These are phyloP conservation scores for Globisporangium sylvaticum DNA, from an alignment of 352 stramenopile genomes.

Conservation along the genomic window DNA sequence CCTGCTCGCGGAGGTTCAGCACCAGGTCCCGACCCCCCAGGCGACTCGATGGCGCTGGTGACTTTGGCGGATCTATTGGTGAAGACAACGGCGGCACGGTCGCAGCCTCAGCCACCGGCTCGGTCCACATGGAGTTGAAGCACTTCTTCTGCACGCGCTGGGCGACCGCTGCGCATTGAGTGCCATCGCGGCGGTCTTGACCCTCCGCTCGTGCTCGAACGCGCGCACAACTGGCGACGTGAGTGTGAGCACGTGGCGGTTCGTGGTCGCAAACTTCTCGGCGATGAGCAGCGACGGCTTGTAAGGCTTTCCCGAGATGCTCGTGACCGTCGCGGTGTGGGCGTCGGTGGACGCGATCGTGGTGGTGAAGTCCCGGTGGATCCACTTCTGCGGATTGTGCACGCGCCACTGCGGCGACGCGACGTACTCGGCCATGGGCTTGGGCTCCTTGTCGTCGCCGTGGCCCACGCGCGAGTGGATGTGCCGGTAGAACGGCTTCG, in stretches of 20 bases:
- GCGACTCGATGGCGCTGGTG: background rate
- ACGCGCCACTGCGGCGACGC: conserved; percentile 51
- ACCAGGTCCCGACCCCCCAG: conserved; percentile 16
- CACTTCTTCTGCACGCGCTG: conserved; percentile 44
- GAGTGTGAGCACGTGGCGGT: conserved; percentile 2
- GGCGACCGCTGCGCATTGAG: conserved; percentile 25
- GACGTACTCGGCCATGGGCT: conserved; percentile 52
- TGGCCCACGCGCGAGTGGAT: conserved; percentile 15
- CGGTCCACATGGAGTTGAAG: conserved; percentile 60
- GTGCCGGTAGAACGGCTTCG: conserved; percentile 6
- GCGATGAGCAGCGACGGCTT: conserved; percentile 34
- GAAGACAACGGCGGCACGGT: background rate
- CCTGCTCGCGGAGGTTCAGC: conserved; percentile 9
- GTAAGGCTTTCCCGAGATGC: conserved; percentile 39
- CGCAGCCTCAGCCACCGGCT: conserved; percentile 6
- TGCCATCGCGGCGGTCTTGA: conserved; percentile 34
- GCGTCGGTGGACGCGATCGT: conserved; percentile 41
- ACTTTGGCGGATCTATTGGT: conserved; percentile 7
- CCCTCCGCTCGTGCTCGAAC: conserved; percentile 37
- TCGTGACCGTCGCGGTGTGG: conserved; percentile 42
- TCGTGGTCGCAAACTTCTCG: conserved; percentile 34
- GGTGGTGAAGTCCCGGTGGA: conserved; percentile 41
- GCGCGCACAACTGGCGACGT: conserved; percentile 5
- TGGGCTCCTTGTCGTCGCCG: conserved; percentile 17
- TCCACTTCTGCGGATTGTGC: conserved; percentile 50